Percentiles rank a stretch among this genome's conserved stretches.
phyloP scores from a whole-genome alignment of 2,329 filamentous ascomycete genomes.

The Alternaria dauci region DNA sequence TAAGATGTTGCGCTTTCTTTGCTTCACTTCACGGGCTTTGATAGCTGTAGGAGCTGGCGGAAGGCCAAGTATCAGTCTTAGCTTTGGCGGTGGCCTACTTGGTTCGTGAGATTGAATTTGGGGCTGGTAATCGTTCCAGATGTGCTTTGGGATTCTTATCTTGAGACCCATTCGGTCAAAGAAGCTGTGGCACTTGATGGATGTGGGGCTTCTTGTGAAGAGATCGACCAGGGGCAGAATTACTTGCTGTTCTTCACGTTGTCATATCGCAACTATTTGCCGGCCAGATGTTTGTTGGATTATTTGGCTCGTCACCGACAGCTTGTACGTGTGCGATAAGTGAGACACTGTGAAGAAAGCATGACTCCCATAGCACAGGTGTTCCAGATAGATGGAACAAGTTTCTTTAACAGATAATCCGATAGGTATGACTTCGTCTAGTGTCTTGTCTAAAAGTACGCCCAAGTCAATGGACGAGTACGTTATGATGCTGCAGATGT shows the following conservation, averaged over 20 bases:
- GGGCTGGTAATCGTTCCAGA: slow-evolving; percentile 23
- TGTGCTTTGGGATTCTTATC: slow-evolving; percentile 19
- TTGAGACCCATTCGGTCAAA: neutral
- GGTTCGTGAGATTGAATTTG: no score
- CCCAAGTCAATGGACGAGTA: neutral
- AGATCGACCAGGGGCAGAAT: neutral
- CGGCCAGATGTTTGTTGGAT: neutral
- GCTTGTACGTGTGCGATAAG: slow-evolving; percentile 1
- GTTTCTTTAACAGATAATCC: neutral
- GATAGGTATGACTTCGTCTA: neutral
- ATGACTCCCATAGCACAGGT: neutral
- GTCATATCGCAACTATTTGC: neutral
- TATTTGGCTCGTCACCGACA: slow-evolving; percentile 14
- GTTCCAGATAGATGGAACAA: neutral
- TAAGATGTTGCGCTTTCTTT: no score
- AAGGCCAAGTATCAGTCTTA: neutral
- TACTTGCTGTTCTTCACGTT: neutral
- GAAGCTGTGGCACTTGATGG: neutral
- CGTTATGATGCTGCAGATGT: neutral
- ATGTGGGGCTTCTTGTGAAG: neutral
- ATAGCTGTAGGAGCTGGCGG: neutral
- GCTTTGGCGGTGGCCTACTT: neutral
- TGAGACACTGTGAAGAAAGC: neutral
- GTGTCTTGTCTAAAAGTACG: neutral
- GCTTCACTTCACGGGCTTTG: neutral